Percentiles rank a stretch among this genome's conserved stretches.
These are phyloP conservation scores for Podospora pseudoanserina DNA, from an alignment of 495 filamentous ascomycete genomes.

Conservation along the genomic window DNA sequence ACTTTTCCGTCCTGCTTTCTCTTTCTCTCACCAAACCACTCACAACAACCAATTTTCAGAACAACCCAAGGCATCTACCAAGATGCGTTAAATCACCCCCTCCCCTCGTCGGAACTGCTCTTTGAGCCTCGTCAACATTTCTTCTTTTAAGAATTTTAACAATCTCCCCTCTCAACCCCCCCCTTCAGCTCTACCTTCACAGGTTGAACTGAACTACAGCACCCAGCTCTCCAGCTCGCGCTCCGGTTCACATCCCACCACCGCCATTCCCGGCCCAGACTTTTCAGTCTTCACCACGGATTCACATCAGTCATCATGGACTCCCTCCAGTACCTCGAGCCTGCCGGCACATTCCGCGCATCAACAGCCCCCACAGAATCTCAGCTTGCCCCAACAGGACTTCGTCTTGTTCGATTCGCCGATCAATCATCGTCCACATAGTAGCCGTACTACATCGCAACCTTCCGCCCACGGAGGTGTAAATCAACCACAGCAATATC, in stretches of 20 bases:
- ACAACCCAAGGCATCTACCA: conserved; percentile 31
- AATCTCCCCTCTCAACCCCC: conserved; percentile 42
- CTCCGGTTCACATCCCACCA: conserved; percentile 46
- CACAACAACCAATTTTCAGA: conserved; percentile 15
- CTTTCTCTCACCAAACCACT: conserved; percentile 26
- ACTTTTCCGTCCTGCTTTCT: conserved; percentile 23
- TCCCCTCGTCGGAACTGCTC: conserved; percentile 23
- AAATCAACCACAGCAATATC: conserved; percentile 41
- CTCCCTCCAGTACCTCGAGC: conserved; percentile 57
- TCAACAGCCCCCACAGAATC: conserved; percentile 42
- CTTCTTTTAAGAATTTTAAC: conserved; percentile 35
- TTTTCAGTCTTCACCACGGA: conserved; percentile 59
- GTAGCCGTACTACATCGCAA: conserved; percentile 36
- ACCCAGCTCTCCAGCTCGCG: conserved; percentile 47
- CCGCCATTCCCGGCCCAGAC: conserved; percentile 52
- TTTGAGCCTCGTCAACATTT: conserved; percentile 44
- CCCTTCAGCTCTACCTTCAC: conserved; percentile 49
- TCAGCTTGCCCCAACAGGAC: conserved; percentile 48
- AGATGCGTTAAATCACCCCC: conserved; percentile 38
- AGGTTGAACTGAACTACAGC: conserved; percentile 55
- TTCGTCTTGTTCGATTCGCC: conserved; percentile 53
- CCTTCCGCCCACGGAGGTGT: conserved; percentile 41
- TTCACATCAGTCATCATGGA: conserved; percentile 55
- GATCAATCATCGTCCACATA: conserved; percentile 49
- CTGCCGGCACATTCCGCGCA: conserved; percentile 57